These are phyloP conservation scores for Sporothrix brunneoviolacea DNA, from an alignment of 2,329 filamentous ascomycete genomes.

Conservation along the genomic window DNA sequence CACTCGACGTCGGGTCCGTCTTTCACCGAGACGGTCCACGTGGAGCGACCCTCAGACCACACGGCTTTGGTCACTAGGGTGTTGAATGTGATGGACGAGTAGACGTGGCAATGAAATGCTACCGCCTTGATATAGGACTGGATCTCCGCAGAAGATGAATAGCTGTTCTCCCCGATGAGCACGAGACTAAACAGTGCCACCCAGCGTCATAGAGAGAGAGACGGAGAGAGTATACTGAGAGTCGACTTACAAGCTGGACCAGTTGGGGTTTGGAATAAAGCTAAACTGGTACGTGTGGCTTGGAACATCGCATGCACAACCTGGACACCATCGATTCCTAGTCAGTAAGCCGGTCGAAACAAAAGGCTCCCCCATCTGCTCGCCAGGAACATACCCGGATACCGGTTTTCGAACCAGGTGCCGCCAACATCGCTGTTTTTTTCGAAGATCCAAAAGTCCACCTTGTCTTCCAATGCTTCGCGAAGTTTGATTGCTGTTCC, in stretches of 20 bases:
- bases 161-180: too few relatives aligned
- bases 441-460: constrained; percentile 30
- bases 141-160: constrained; percentile 14
- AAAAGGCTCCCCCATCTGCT: neutral
- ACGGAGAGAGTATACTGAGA: neutral
- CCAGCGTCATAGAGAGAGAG: too few relatives aligned
- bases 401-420: constrained; percentile 45
- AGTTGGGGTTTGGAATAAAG: constrained; percentile 2
- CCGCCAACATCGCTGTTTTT: constrained; percentile 40
- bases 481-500: neutral
- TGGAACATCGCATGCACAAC: constrained; percentile 39
- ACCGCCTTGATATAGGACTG: constrained; percentile 26
- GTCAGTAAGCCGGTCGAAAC: neutral
- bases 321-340: neutral
- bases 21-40: constrained; percentile 36
- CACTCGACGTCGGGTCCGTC: constrained; percentile 22
- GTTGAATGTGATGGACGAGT: constrained; percentile 33
- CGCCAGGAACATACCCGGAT: too few relatives aligned
- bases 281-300: constrained; percentile 1
- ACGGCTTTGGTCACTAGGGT: neutral
- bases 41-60: constrained; percentile 24
- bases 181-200: too few relatives aligned
- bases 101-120: constrained; percentile 22
- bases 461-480: neutral
- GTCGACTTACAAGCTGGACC: neutral